These are phyloP conservation scores for Chalara sp. DNA, from an alignment of 2,329 filamentous ascomycete species.

Conservation along the genomic window DNA sequence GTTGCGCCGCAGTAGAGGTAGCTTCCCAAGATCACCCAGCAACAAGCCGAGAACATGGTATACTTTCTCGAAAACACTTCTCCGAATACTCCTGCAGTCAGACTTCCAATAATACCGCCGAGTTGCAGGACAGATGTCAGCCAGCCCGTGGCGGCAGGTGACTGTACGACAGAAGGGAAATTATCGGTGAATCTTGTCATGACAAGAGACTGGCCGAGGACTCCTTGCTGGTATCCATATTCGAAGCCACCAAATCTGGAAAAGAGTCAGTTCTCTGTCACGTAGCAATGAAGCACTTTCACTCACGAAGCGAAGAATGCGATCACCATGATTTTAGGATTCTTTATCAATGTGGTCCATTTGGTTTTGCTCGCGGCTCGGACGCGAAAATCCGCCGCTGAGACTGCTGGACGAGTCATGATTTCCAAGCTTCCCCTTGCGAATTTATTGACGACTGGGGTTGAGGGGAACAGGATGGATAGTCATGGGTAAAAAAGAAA, in stretches of 20 bases:
- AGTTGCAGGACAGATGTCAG: slow-evolving; percentile 44
- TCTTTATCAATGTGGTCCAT: slow-evolving; percentile 10
- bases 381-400: slow-evolving; percentile 11
- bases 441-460: too few species aligned
- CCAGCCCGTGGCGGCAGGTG: slow-evolving; percentile 42
- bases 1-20: slow-evolving; percentile 39
- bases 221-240: slow-evolving; percentile 49
- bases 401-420: too few species aligned
- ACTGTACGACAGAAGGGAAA: slow-evolving; percentile 40
- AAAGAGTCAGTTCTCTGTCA: background rate
- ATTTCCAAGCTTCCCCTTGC: too few species aligned
- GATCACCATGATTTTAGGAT: slow-evolving; percentile 33
- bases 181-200: slow-evolving; percentile 43
- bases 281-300: background rate
- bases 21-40: slow-evolving; percentile 38
- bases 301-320: slow-evolving; percentile 35
- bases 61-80: slow-evolving; percentile 44
- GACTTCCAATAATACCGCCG: slow-evolving; percentile 41
- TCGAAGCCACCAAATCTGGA: slow-evolving; percentile 42
- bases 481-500: too few species aligned
- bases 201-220: slow-evolving; percentile 45
- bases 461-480: too few species aligned
- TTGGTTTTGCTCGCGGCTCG: slow-evolving; percentile 15
- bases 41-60: slow-evolving; percentile 43
- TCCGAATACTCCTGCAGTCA: slow-evolving; percentile 39